Base-by-base conservation (phyloP, 306 rosid species). In the Cucurbita argyrosperma region DNA sequence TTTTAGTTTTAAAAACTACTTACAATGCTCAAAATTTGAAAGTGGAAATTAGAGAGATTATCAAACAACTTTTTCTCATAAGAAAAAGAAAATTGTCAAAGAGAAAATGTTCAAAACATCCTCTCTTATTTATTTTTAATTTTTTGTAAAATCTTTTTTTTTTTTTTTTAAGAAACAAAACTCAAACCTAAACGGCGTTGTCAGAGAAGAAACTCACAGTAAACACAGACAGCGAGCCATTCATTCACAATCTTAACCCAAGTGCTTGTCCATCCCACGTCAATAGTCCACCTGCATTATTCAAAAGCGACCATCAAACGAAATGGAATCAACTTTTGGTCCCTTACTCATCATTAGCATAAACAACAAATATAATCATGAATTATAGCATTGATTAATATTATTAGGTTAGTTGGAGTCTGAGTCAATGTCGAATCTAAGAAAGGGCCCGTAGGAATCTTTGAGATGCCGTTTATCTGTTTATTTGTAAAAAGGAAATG, bases 201-300 rank as follows among this genome's bases (percentile, higher is more conserved):
- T 42, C 45, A n/a, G 30, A 60, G 10, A 60, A 7, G 35, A 52
- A 47, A 77, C 98, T 89, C 90, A 95, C 99, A 69, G 80, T 89
- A 95, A 7, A 95, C 88, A 80, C 96, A 89, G 56, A 89, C 99
- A 15, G 97, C 96, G 65, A 95, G 82, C 99, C 97, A 95, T 74
- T 95, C 99, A 77, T 95, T 95, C 11, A 89, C 92, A 64, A 89
- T 88, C 84, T 92, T 88, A 80, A 95, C 97, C 97, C 97, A 95
- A 15, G 96, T 81, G 77, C 99, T 95, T 76, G 96, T 90, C 99
- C 99, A 95, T 0, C 99, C 97, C 23, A 91, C 97, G 77, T 91
- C 99, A 79, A 95, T 87, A 54, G 97, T 88, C 97, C 97, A 95
- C 85, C 99, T 91, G 85, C 79, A 78, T 15, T 9, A 52, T 18